These are phyloP conservation scores for Kurtzmaniella quercitrusa DNA, from an alignment of 1,139 yeast species.

Conservation along the genomic window DNA sequence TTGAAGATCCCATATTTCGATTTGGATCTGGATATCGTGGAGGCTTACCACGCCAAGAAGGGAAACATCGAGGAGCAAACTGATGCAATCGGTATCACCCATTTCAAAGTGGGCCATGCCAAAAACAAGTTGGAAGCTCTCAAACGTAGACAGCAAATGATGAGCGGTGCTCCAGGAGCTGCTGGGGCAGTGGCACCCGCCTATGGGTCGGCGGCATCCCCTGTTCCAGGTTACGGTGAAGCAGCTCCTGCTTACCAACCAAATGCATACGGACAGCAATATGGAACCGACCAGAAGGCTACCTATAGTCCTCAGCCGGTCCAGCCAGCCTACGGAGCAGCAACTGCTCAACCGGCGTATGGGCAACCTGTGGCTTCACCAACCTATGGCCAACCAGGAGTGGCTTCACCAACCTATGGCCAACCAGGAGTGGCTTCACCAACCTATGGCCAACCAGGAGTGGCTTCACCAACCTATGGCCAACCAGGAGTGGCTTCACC, in stretches of 20 bases:
- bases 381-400: constrained; percentile 14
- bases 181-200: constrained; percentile 26
- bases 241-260: constrained; percentile 4
- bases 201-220: constrained; percentile 22
- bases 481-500: too few species aligned
- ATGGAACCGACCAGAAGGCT: constrained; percentile 7
- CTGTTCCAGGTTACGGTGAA: constrained; percentile 8
- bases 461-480: constrained; percentile 9
- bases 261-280: constrained; percentile 5
- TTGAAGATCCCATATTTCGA: constrained; percentile 96
- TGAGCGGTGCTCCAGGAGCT: constrained; percentile 25
- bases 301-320: constrained; percentile 10
- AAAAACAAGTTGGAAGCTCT: constrained; percentile 79
- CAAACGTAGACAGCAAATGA: constrained; percentile 62
- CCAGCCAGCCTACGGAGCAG: constrained; percentile 8
- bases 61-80: constrained; percentile 89
- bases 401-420: constrained; percentile 9
- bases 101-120: constrained; percentile 86
- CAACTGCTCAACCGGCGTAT: constrained; percentile 9
- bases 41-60: constrained; percentile 73
- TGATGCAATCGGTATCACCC: constrained; percentile 82
- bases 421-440: constrained; percentile 34
- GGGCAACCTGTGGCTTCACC: constrained; percentile 8
- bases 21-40: constrained; percentile 73
- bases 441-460: constrained; percentile 14